phyloP scores from a whole-genome alignment of 164 flowering plant species.

The Houttuynia cordata region DNA sequence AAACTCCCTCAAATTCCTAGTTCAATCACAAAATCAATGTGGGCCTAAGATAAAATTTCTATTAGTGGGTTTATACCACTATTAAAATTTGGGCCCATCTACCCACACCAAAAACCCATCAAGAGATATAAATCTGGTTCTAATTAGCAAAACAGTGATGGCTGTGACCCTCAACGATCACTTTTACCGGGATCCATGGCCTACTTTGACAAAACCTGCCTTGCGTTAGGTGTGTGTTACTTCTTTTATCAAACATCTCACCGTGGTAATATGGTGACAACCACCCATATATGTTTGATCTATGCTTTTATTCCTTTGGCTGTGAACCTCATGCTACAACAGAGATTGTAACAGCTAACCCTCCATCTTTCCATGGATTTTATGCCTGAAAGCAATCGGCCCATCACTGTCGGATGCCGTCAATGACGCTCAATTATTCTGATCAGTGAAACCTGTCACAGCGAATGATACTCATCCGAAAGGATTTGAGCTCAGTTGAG shows the following conservation, averaged over 20 bases:
- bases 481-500: background rate
- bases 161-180: too few relatives aligned
- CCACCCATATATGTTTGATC: conserved; percentile 1
- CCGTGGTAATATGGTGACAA: background rate
- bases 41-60: too few relatives aligned
- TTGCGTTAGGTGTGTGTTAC: conserved; percentile 2
- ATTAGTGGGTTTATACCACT: too few relatives aligned
- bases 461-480: background rate
- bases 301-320: background rate
- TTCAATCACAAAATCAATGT: too few relatives aligned
- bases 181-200: too few relatives aligned
- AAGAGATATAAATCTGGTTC: too few relatives aligned
- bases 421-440: background rate
- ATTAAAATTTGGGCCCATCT: too few relatives aligned
- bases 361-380: background rate
- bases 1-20: too few relatives aligned
- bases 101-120: too few relatives aligned
- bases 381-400: background rate
- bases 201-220: too few relatives aligned
- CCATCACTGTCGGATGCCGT: background rate
- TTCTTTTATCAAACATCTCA: conserved; percentile 6
- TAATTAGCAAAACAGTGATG: too few relatives aligned
- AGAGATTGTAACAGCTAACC: background rate
- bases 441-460: background rate
- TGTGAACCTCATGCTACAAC: background rate